Base-by-base conservation (phyloP, 495 filamentous ascomycete genomes). In the Trypethelium eluteriae region DNA sequence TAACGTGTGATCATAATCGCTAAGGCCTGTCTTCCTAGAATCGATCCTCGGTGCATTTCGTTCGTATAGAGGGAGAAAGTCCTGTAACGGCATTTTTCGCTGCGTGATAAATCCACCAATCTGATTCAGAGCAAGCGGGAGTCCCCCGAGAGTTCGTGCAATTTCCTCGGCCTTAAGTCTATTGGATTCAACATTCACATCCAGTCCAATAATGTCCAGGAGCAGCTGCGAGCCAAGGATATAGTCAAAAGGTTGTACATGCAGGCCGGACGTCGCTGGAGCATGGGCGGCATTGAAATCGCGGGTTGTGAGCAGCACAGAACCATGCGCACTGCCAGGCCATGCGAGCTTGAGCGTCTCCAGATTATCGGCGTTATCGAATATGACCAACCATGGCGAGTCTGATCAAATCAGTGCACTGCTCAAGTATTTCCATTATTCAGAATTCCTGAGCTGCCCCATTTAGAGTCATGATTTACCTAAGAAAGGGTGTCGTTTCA, bases 41-140 rank as follows among this genome's bases (percentile, higher is more conserved):
- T 75, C 67, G 35, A 75, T 74, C 46, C 67, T 73, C 6, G 69
- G 36, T 39, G 74, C 66, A 47, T 72, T 73, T 56, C 70, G 62
- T 39, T 73, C 69, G 66, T 75, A 75, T 11, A 74, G 62, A 35
- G 72, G 59, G 39, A 75, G 68, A 62, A 72, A 74, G 49, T 70
- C 67, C 62, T 67, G 62, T 35, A 73, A 64, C 3, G 70, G 36
- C 14, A 70, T 46, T 38, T 57, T 69, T 50, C 69, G 53, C 50
- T 73, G 66, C 16, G 65, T 41, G 14, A 73, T 71, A 39, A 74
- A 74, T 12, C 71, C 69, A 36, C 69, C 71, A 41, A 74, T 72
- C 64, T 74, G 71, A 63, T 64, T 71, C 16, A 73, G 67, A 41
- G 71, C 73, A 47, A 74, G 61, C 10, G 73, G 73, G 32, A 73